Conservation (phyloP, 495 filamentous ascomycete species). For the Neurospora sp. region DNA sequence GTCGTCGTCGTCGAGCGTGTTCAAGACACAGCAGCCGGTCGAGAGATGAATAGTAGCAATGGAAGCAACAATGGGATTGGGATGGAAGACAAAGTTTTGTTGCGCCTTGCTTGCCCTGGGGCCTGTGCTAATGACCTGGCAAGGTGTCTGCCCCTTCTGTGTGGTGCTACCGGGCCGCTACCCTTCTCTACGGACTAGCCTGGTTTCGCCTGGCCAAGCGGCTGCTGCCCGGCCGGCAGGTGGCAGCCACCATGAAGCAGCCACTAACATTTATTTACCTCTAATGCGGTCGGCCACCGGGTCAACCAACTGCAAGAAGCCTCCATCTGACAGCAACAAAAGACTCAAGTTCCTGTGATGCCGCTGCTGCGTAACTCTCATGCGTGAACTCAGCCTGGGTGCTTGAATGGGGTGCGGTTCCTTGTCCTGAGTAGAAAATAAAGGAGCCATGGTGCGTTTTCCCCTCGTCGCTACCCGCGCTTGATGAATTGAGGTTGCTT, state of each 20-base stretch:
- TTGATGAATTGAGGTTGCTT: not conserved
- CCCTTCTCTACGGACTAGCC: not conserved
- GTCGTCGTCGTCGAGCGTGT: constrained; percentile 5
- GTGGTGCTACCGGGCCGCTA: not conserved
- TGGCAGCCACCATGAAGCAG: not conserved
- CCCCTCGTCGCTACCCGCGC: not conserved
- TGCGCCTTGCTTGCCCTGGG: not conserved
- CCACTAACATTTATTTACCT: not conserved
- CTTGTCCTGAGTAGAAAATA: not conserved
- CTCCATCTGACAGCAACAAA: not conserved
- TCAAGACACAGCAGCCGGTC: constrained; percentile 1
- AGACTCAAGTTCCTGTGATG: not conserved
- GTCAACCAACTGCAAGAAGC: not conserved
- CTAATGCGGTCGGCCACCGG: not conserved
- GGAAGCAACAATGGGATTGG: not conserved
- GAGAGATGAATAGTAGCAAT: not conserved
- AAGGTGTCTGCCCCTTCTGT: not conserved
- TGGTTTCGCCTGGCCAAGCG: not conserved
- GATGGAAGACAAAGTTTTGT: not conserved
- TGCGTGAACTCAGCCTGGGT: not conserved
- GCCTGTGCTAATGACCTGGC: not conserved
- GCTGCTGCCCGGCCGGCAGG: not conserved
- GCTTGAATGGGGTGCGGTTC: not conserved
- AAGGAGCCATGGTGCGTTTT: not conserved
- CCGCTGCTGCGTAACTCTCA: not conserved